These are phyloP conservation scores for Biscutella auriculata DNA, from an alignment of 441 rosid genomes.

Conservation along the genomic window DNA sequence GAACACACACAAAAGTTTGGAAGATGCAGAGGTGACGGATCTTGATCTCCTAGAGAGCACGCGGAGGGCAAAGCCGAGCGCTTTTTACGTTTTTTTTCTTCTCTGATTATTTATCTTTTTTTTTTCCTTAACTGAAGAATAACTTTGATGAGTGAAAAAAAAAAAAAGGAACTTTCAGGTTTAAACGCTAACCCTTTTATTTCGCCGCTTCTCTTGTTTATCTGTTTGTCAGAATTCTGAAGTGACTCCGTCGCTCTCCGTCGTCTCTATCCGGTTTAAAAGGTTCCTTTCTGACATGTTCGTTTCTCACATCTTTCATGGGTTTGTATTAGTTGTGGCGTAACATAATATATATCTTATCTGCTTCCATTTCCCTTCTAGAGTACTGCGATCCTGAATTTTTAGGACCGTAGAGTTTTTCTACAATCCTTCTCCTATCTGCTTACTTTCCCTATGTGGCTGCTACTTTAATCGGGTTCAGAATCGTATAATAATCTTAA, in stretches of 20 bases:
- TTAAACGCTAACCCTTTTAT: conserved; percentile 14
- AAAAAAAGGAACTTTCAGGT: not conserved
- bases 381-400: not conserved
- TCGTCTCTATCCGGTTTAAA: too few species aligned
- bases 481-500: not conserved
- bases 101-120: not conserved
- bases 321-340: too few species aligned
- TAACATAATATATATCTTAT: too few species aligned
- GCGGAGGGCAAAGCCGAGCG: not conserved
- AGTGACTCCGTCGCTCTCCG: not conserved
- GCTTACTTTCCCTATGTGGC: not conserved
- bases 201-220: conserved; percentile 9
- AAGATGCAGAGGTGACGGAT: conserved; percentile 11
- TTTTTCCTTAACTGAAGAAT: not conserved
- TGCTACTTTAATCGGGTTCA: not conserved
- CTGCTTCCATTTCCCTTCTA: not conserved
- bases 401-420: not conserved
- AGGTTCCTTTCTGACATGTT: too few species aligned
- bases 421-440: not conserved
- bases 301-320: too few species aligned
- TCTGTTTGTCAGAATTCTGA: not conserved
- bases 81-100: too few species aligned
- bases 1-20: not conserved
- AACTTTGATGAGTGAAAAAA: not conserved
- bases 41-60: conserved; percentile 13